Base-by-base conservation (phyloP, 116 monocot species). In the Zostera marina region DNA sequence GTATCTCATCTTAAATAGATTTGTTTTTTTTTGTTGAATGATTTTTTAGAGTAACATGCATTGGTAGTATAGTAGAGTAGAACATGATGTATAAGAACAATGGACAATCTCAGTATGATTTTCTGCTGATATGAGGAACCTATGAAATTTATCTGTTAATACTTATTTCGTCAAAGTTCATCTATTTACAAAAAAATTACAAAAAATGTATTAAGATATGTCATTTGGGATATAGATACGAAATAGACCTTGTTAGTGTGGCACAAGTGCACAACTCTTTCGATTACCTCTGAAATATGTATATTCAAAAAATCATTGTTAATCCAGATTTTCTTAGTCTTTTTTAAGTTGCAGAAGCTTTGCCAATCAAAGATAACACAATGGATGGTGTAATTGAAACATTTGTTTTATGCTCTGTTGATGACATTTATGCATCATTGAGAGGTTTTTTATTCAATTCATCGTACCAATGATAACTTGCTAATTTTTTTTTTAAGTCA, bases 301-400 rank as follows among this genome's bases (percentile, higher is more conserved):
- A n/a, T n/a, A n/a, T n/a, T n/a, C n/a, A n/a, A n/a, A n/a, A n/a
- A n/a, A n/a, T n/a, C n/a, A n/a, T 19, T 63, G 21, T 52, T 11
- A 40, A 40, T 22, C 51, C 26, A 15, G 15, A 5, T 17, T 54
- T 44, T 13, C 25, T 41, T 8, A 10, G 15, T 69, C 12, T 59
- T 54, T 5, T 71, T 42, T 73, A 93, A 84, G 74, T 93, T 65
- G 87, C 68, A 2, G 87, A 93, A 66, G 70, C 72, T 59, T 77
- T 93, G 52, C 84, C 84, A 11, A 52, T 79, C 42, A 44, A 52
- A 48, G 88, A 88, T 58, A 69, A 73, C 73, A 72, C 93, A 1
- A 73, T 88, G 72, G 88, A 93, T 75, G 88, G 67, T 12, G 88
- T 93, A 22, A 62, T 93, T 57, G 88, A 88, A 49, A 93, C 84